A percentile compares a stretch with the other conserved stretches of the same genome.
phyloP scores from a whole-genome alignment of 495 filamentous ascomycete species.

The Aspergillus heteromorphus region DNA sequence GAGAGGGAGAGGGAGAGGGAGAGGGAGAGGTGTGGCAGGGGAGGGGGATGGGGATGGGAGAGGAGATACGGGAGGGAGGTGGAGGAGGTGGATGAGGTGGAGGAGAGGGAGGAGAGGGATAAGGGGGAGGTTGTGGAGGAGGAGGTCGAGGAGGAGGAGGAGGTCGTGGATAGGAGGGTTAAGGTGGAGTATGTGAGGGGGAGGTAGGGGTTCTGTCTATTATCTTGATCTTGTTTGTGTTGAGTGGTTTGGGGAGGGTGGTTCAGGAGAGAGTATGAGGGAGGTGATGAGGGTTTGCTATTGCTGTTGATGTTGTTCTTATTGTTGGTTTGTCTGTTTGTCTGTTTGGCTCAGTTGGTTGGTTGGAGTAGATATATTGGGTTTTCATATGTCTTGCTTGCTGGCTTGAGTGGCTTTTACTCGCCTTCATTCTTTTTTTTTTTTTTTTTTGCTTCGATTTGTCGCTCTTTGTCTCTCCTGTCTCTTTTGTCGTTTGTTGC shows the following conservation, averaged over 20 bases:
- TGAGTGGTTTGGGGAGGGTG: neutral
- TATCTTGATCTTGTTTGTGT: no score
- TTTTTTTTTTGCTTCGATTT: no score
- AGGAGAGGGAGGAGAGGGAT: neutral
- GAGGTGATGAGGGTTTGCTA: neutral
- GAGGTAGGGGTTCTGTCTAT: neutral
- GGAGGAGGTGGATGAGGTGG: neutral
- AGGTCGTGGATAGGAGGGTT: neutral
- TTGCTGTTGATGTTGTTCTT: no score
- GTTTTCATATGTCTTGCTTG: no score
- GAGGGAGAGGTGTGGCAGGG: neutral
- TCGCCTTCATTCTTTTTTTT: no score
- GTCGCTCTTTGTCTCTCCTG: no score
- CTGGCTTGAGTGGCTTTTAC: no score
- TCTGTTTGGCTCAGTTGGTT: no score
- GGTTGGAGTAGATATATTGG: no score
- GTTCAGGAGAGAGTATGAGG: no score
- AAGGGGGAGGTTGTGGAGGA: neutral
- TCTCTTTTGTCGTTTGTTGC: no score
- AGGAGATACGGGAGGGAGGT: neutral
- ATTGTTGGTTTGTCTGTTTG: no score
- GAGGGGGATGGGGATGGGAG: neutral
- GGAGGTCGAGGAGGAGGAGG: neutral
- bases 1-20: neutral
- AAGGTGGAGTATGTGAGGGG: neutral